Conservation (phyloP, 306 rosid species). For the Sesbania bispinosa region DNA sequence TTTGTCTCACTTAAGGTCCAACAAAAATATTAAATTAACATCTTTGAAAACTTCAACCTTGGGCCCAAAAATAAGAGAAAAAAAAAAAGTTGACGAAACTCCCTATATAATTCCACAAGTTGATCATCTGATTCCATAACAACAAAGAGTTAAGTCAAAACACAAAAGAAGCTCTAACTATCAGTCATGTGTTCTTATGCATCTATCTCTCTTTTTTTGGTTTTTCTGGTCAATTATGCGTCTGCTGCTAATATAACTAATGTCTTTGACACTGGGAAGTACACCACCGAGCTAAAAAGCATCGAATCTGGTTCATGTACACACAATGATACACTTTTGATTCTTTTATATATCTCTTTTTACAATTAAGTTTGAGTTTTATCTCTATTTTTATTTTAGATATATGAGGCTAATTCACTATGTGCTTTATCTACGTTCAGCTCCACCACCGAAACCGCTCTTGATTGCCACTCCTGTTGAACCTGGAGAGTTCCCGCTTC, state of each 20-base stretch:
- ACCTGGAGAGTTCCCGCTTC: slow-evolving; percentile 57
- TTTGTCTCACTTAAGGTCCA: too few species aligned
- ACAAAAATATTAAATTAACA: too few species aligned
- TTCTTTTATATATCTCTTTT: not conserved
- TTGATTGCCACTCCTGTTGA: slow-evolving; percentile 63
- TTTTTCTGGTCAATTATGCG: too few species aligned
- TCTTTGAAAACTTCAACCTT: too few species aligned
- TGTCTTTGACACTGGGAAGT: slow-evolving; percentile 52
- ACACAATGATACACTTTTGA: slow-evolving; percentile 10
- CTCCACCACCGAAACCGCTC: slow-evolving; percentile 70
- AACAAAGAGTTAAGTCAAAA: not conserved
- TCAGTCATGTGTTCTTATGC: slow-evolving; percentile 40
- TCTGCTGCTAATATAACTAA: not conserved
- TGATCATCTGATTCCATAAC: slow-evolving; percentile 10
- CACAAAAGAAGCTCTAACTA: not conserved
- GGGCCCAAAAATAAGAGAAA: not conserved
- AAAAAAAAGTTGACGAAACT: not conserved
- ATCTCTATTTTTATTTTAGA: not conserved
- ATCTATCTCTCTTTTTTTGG: too few species aligned
- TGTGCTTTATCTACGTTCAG: slow-evolving; percentile 1
- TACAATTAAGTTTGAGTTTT: not conserved
- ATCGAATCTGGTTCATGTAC: slow-evolving; percentile 27
- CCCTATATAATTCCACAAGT: slow-evolving; percentile 16
- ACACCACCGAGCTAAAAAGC: slow-evolving; percentile 35
- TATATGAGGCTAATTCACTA: not conserved